Base-by-base conservation (phyloP, 306 rosid genomes). In the Styphnolobium japonicum region DNA sequence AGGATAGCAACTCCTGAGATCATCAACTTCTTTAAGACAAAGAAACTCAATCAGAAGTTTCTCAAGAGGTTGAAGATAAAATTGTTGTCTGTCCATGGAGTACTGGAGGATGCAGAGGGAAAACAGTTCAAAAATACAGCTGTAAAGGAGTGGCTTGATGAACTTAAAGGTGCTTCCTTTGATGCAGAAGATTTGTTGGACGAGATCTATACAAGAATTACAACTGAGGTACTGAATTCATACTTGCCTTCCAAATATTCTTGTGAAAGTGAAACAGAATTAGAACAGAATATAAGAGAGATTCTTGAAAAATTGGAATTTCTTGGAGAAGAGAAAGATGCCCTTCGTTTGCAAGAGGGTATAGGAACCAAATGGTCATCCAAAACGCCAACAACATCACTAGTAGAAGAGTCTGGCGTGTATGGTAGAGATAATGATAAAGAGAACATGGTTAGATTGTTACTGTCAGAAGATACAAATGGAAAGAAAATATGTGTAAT, bases 371-470 rank as follows among this genome's bases (percentile, higher is more conserved):
- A n/a, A 8, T 5, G 18, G 15, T 8, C 46, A 63, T 5, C 4
- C 2, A 63, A 18, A 34, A 34, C 27, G 7, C 69, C 25, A 0
- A 63, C 69, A 63, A n/a, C 69, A 1, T 33, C 46, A 14, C 12
- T 34, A 1, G 46, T 63, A 3, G 46, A 60, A 23, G 73, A 37
- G 48, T 75, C 73, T 60, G 31, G 14, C n/a, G 51, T 82, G 12
- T 76, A 33, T 49, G 85, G 85, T 18, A 82, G 85, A 57, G 73
- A 82, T 31, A 22, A 19, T 57, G 78, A 82, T 39, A 75, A 67
- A 56, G 52, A 68, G 75, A 19, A 21, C 58, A 68, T 75, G 64
- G 60, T 75, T 16, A 14, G 21, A 2, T 61, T 36, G 53, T 63
- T 82, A 3, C 25, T 34, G 23, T 49, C 56, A 0, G 56, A 5